Conservation (phyloP, 257 asterid genomes). For the Verbena officinalis region DNA sequence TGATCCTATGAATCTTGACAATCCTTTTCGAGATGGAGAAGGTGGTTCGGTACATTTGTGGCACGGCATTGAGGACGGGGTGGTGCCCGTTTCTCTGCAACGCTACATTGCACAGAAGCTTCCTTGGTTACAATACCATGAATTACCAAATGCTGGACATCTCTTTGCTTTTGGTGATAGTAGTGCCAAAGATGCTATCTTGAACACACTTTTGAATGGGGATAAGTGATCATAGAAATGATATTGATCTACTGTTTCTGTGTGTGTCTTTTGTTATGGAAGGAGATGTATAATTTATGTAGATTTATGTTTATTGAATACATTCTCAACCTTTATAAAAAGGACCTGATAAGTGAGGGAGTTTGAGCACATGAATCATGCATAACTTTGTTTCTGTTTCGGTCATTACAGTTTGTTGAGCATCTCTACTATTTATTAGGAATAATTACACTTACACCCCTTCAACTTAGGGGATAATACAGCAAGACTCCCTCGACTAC, state of each 20-base stretch:
- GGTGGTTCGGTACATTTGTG: constrained; percentile 70
- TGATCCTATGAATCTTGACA: constrained; percentile 63
- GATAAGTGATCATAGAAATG: constrained; percentile 15
- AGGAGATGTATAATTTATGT: not conserved
- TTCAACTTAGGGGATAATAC: too few relatives aligned
- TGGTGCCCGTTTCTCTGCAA: constrained; percentile 69
- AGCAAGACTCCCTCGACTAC: too few relatives aligned
- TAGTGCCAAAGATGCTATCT: constrained; percentile 42
- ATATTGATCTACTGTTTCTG: not conserved
- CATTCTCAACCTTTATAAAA: not conserved
- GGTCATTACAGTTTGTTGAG: too few relatives aligned
- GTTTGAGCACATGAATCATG: too few relatives aligned
- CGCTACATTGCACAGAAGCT: constrained; percentile 55
- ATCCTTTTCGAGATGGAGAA: constrained; percentile 48
- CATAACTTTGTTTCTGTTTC: too few relatives aligned
- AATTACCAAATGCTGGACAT: constrained; percentile 48
- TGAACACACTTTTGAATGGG: constrained; percentile 40
- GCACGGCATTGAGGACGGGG: constrained; percentile 79
- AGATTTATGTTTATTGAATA: not conserved
- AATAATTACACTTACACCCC: too few relatives aligned
- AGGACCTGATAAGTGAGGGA: too few relatives aligned
- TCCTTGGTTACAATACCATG: constrained; percentile 63
- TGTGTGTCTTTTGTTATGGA: not conserved
- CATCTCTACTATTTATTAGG: too few relatives aligned
- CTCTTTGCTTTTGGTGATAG: constrained; percentile 31